Base-by-base conservation (phyloP, 345 rosid genomes). In the Murraya paniculata region DNA sequence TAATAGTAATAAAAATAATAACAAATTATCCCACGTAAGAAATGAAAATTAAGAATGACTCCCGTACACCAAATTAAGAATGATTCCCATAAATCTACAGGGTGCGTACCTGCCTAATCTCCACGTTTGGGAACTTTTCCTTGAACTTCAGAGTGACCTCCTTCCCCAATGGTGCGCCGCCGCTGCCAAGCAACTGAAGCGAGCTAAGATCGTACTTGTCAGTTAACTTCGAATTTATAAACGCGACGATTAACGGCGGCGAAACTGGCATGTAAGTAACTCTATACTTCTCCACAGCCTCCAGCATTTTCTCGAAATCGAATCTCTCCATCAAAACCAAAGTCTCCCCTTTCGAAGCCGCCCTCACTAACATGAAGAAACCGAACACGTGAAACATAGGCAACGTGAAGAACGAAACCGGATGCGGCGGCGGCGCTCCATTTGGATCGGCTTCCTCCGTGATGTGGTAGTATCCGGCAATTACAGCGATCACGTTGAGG, bases 91-190 rank as follows among this genome's bases (percentile, higher is more conserved):
- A 13, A 4, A 13, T 5, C 16, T 45, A 45, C 16, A 0, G 16
- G 50, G 1, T 45, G 18, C 18, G 2, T 79, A 92, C 96, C 94
- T 93, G 97, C 5, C 71, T 9, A 72, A 95, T 86, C 28, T 85
- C 89, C 3, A 92, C 89, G 22, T 86, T 53, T 24, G 99, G 97
- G 73, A 93, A 92, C 77, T 92, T 95, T 75, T 85, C 75, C 66
- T 69, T 88, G 82, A 95, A 93, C 79, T 80, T 88, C 83, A 83
- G 87, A n/a, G 90, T 85, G 9, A 88, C 82, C 76, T 93, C 97
- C 89, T 88, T 91, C 5, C 96, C 92, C 0, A 95, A 84, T 18
- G 99, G 94, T 9, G 99, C 98, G 2, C 97, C 99, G 16, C 97
- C 98, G 74, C 91, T 76, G 2, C 89, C 92, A 19, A 95, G 79